phyloP scores from a whole-genome alignment of 495 filamentous ascomycete species.

The Daldinia grandis region DNA sequence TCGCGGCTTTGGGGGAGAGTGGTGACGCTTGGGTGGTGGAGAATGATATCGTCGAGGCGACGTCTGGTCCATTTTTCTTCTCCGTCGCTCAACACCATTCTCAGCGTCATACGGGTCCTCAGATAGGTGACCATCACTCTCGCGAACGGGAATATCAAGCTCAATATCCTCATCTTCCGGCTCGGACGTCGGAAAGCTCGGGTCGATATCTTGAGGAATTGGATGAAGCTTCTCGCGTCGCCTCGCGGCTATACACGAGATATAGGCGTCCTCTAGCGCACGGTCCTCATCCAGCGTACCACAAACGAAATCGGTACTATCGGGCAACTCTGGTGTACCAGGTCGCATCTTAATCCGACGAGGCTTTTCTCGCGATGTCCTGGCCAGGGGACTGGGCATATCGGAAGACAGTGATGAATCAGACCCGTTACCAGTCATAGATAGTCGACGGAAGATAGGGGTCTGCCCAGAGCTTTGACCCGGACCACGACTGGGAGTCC shows the following conservation, averaged over 20 bases:
- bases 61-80: slow-evolving; percentile 45
- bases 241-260: slow-evolving; percentile 82
- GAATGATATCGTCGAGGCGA: slow-evolving; percentile 58
- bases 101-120: slow-evolving; percentile 58
- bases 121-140: slow-evolving; percentile 66
- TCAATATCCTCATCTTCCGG: slow-evolving; percentile 81
- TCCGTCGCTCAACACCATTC: slow-evolving; percentile 49
- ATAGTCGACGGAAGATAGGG: slow-evolving; percentile 51
- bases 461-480: slow-evolving; percentile 52
- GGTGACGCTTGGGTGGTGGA: slow-evolving; percentile 56
- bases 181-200: slow-evolving; percentile 94
- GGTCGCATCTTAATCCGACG: slow-evolving; percentile 68
- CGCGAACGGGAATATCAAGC: slow-evolving; percentile 58
- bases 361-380: slow-evolving; percentile 40
- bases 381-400: slow-evolving; percentile 28
- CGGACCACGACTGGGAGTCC: slow-evolving; percentile 71
- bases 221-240: slow-evolving; percentile 78
- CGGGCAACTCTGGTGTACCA: slow-evolving; percentile 83
- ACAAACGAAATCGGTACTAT: slow-evolving; percentile 98
- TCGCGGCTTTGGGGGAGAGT: slow-evolving; percentile 58
- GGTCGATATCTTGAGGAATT: slow-evolving; percentile 95
- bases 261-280: slow-evolving; percentile 90
- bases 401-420: slow-evolving; percentile 51
- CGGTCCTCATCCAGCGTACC: slow-evolving; percentile 96
- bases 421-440: slow-evolving; percentile 49